Base-by-base conservation (phyloP, 192 early-diverging fungal species). In the Podila verticillata region DNA sequence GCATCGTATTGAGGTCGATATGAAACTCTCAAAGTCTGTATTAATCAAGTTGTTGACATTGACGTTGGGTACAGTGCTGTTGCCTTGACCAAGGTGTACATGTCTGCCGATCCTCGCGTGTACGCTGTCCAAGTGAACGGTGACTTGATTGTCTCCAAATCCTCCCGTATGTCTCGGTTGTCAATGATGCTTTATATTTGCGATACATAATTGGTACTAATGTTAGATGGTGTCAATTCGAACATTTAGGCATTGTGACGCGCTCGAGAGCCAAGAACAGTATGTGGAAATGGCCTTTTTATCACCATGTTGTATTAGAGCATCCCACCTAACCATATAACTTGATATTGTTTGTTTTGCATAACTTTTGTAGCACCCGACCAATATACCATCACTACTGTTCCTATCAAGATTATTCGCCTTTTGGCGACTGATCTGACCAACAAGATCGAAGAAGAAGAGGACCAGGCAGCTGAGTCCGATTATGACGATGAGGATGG, bases 361-460 rank as follows among this genome's bases (percentile, higher is more conserved):
- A 3, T 15, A 51, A n/a, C 51, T 24, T 9, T 28, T 8, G 30
- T 82, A 93, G 92, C 85, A 36, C 92, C 96, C 26, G 94, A 95
- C 36, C 90, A 94, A 58, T 96, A 90, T 82, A 92, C 91, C 4
- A 83, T 84, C 29, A 87, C 96, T 24, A 92, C 95, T 22, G 92
- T 95, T 35, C 83, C 92, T 8, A 90, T 88, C 70, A 98, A 97
- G 83, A 95, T 95, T 15, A 78, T 97, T 61, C 95, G 94, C 81
- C 84, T 98, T 7, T 81, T 98, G 20, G 61, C 96, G 20, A 87
- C 86, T n/a, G 96, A 99, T 63, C 75, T 95, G 31, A 87, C 91
- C 30, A 90, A 91, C 81, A 89, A 93, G 59, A 71, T 85, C 24
- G 89, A 93, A 35, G 84, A 88, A 54, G 82, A 73, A 51, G 86